These are phyloP conservation scores for Morella rubra DNA, from an alignment of 306 rosid species.

Conservation along the genomic window DNA sequence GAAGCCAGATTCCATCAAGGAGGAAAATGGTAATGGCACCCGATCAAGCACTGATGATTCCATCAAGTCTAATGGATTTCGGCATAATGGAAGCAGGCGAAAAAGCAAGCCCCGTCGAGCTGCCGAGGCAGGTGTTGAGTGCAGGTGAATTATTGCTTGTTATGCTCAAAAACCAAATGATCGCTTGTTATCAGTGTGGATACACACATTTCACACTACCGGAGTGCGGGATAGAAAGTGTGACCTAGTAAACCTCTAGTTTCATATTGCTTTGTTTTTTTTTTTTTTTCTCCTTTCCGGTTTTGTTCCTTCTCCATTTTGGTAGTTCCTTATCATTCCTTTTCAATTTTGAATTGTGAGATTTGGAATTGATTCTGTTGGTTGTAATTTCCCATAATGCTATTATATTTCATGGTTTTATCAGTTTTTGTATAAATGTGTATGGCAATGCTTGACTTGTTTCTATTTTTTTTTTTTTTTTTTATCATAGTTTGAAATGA, in stretches of 20 bases:
- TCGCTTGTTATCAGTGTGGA: slow-evolving; percentile 33
- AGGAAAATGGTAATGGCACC: slow-evolving; percentile 44
- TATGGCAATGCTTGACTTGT: slow-evolving; percentile 21
- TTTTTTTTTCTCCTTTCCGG: not conserved
- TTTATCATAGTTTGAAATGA: not conserved
- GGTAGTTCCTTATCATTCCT: slow-evolving; percentile 36
- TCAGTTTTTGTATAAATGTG: slow-evolving; percentile 23
- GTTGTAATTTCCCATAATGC: slow-evolving; percentile 41
- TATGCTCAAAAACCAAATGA: not conserved
- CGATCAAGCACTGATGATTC: slow-evolving; percentile 42
- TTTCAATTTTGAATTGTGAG: slow-evolving; percentile 38
- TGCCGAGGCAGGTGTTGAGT: slow-evolving; percentile 91
- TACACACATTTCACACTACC: slow-evolving; percentile 39
- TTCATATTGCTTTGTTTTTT: slow-evolving; percentile 33
- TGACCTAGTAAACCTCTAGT: slow-evolving; percentile 47
- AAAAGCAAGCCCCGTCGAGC: slow-evolving; percentile 85
- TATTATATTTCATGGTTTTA: slow-evolving; percentile 30
- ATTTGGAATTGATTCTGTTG: slow-evolving; percentile 50
- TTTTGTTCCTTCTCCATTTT: slow-evolving; percentile 37
- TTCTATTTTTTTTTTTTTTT: not conserved
- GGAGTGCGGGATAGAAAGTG: slow-evolving; percentile 39
- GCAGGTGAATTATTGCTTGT: slow-evolving; percentile 53
- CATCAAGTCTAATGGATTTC: slow-evolving; percentile 59
- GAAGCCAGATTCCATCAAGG: slow-evolving; percentile 41
- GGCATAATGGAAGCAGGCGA: slow-evolving; percentile 85